phyloP scores from a whole-genome alignment of 371 early-diverging fungal genomes.

The Zychaea mexicana region DNA sequence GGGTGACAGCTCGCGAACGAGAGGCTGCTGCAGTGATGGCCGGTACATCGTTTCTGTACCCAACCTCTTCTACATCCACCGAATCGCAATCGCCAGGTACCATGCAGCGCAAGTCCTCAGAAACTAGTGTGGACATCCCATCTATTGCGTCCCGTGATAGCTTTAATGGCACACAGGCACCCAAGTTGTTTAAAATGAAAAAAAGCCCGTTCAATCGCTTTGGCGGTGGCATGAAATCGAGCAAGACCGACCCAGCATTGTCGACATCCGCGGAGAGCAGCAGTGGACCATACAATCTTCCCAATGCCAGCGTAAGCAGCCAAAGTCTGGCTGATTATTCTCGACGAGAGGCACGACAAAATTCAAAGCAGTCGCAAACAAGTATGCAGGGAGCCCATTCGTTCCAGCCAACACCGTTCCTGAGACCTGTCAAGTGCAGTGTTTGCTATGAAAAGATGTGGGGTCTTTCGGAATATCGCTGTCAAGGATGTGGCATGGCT shows the following conservation, averaged over 20 bases:
- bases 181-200: slow-evolving; percentile 46
- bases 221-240: slow-evolving; percentile 15
- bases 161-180: slow-evolving; percentile 30
- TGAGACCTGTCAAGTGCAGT: slow-evolving; percentile 78
- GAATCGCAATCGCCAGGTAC: slow-evolving; percentile 18
- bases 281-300: not conserved
- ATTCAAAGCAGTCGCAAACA: slow-evolving; percentile 23
- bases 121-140: slow-evolving; percentile 12
- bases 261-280: not conserved
- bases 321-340: slow-evolving; percentile 11
- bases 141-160: slow-evolving; percentile 28
- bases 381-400: slow-evolving; percentile 45
- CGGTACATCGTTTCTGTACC: slow-evolving; percentile 19
- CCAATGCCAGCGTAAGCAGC: slow-evolving; percentile 10
- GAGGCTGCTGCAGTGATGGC: slow-evolving; percentile 30
- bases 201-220: slow-evolving; percentile 44
- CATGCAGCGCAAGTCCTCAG: slow-evolving; percentile 1
- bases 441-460: slow-evolving; percentile 85
- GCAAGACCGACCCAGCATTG: slow-evolving; percentile 7
- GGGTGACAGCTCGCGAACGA: slow-evolving; percentile 37
- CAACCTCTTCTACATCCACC: slow-evolving; percentile 5
- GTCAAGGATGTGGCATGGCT: slow-evolving; percentile 64
- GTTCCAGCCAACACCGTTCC: slow-evolving; percentile 63
- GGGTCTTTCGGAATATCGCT: slow-evolving; percentile 80
- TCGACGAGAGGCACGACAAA: slow-evolving; percentile 11